Evolutionary conservation across 2,329 filamentous ascomycete species (phyloP), one percentile per base, ranked within the genome.

Genomic region (Chrysosporium keratinophilum): DNA sequence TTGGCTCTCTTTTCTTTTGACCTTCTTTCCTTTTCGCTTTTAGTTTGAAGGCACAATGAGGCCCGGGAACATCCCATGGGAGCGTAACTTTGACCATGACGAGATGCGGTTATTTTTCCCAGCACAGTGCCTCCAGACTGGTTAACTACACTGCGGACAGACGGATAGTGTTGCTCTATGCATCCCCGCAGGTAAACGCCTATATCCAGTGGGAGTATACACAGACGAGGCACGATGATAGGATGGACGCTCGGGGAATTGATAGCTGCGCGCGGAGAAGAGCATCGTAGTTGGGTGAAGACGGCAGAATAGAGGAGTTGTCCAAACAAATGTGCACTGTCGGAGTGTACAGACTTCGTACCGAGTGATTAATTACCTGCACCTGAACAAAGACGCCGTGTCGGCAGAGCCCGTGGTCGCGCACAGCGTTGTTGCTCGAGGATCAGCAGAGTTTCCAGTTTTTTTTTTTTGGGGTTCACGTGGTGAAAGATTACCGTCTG

Each of bases 161-260:
- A 3, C 12, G 37, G 19, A 10, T 15, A 15, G 12, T 17, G 14
- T 20, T 20, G 17, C 40, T 17, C 15, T 10, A 14, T n/a, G 40
- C 40, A 17, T 20, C 39, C 48, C 48, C 37, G 48, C 31, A 33
- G 34, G 39, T 50, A 50, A 50, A 50, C 48, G 39, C 39, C 39
- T 50, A 43, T 50, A 50, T n/a, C 39, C 48, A 42, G 28, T 19
- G 11, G 48, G 11, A 42, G 15, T 23, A 41, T 42, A 42, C n/a
- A 34, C 19, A 23, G 39, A 6, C 20, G 28, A 34, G 2, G 12
- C 20, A 42, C 2, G 11, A 42, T 48, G 31, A 47, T 19, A 37
- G 33, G 45, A 20, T 5, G 12, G 31, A 11, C 1, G 34, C 19
- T 35, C 14, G 10, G 14, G 19, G 6, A 19, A 20, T 42, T 40